Conservation (phyloP, 192 early-diverging fungal species). For the Glomus cerebriforme region DNA sequence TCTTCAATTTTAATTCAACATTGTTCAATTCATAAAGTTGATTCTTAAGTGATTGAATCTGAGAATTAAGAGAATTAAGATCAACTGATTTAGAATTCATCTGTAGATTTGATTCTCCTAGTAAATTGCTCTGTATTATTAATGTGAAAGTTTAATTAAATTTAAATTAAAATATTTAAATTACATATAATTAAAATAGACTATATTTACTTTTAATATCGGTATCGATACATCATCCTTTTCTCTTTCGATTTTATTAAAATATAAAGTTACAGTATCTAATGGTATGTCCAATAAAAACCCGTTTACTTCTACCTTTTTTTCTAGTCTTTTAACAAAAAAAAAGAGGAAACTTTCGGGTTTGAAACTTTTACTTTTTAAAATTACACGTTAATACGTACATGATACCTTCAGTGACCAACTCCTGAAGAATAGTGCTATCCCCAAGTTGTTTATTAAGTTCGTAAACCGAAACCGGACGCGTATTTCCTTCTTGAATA, state of each 20-base stretch:
- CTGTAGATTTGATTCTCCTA: neutral
- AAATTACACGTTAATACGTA: neutral
- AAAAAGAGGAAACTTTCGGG: neutral
- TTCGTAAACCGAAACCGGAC: neutral
- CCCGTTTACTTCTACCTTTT: neutral
- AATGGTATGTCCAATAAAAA: neutral
- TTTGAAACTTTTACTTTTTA: neutral
- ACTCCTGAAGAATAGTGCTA: neutral
- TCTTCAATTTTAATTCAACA: neutral
- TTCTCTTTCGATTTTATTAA: neutral
- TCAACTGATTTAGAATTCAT: neutral
- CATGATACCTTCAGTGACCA: neutral
- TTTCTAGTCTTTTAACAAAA: neutral
- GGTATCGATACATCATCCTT: neutral
- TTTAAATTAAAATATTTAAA: neutral
- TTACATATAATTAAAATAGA: neutral
- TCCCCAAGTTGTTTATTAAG: neutral
- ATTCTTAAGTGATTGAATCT: constrained; percentile 3
- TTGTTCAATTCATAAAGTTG: neutral
- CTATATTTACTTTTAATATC: neutral
- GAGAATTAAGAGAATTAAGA: neutral
- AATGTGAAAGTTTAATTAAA: neutral
- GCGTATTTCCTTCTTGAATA: neutral
- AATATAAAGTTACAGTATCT: neutral
- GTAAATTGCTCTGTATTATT: neutral